Evolutionary conservation across 1,284 basidiomycete species (phyloP).

Genomic region (Meripilus lineatus): DNA sequence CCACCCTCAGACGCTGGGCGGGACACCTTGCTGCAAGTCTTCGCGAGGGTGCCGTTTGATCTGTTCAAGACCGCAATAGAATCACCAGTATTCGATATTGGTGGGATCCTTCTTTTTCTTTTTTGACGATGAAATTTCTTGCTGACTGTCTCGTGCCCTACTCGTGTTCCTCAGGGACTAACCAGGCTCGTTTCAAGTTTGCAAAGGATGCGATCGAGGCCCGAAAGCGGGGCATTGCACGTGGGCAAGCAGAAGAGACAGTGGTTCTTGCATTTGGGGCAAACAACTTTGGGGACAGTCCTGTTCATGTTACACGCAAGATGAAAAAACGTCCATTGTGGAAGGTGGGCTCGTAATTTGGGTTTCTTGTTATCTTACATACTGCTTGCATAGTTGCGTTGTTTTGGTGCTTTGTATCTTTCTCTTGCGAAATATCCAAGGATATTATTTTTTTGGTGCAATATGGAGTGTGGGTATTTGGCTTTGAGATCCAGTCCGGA

Average conservation of each 20-base stretch:
- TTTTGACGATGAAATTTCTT: not conserved
- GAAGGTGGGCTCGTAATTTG: constrained; percentile 68
- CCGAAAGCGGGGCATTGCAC: constrained; percentile 64
- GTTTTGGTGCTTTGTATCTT: constrained; percentile 1
- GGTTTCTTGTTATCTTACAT: constrained; percentile 4
- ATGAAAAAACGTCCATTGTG: constrained; percentile 76
- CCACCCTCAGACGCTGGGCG: constrained; percentile 41
- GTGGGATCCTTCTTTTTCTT: constrained; percentile 35
- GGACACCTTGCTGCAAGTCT: constrained; percentile 65
- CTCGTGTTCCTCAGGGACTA: constrained; percentile 47
- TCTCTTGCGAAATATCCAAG: constrained; percentile 1
- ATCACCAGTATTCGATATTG: constrained; percentile 71
- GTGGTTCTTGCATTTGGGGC: constrained; percentile 83
- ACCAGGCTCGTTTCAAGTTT: constrained; percentile 84
- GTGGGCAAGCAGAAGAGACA: constrained; percentile 67
- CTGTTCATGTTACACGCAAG: constrained; percentile 83
- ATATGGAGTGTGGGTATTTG: too few species aligned
- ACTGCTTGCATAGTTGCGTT: constrained; percentile 1
- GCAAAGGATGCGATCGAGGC: constrained; percentile 83
- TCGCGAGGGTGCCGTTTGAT: constrained; percentile 74
- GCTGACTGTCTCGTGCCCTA: not conserved
- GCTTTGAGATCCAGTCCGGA: too few species aligned
- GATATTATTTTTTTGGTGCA: too few species aligned
- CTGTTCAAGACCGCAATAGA: constrained; percentile 78
- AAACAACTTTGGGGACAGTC: constrained; percentile 60